Percentiles rank a stretch among this genome's conserved stretches.
Evolutionary conservation across 345 rosid species (phyloP).

Genomic region (Carallia pectinifolia): DNA sequence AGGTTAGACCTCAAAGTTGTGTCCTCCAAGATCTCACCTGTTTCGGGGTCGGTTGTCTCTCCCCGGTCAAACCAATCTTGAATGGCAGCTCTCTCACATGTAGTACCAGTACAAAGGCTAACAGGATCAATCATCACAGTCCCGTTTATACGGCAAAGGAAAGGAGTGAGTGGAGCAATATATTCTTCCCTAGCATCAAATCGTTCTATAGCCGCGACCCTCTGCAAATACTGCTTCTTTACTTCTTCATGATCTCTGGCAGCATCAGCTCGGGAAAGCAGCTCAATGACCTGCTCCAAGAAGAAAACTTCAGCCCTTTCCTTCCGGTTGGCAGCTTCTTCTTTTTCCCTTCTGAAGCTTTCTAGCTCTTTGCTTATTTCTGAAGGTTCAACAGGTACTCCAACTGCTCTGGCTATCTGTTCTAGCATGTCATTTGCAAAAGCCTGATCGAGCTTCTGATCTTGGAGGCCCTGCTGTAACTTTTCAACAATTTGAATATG

Average conservation of each 20-base stretch:
- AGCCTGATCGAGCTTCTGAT: slow-evolving; percentile 59
- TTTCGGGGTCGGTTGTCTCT: slow-evolving; percentile 53
- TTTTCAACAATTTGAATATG: slow-evolving; percentile 55
- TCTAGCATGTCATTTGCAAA: slow-evolving; percentile 67
- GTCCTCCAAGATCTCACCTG: slow-evolving; percentile 53
- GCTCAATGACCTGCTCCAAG: slow-evolving; percentile 68
- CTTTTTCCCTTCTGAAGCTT: slow-evolving; percentile 58
- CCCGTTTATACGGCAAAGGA: slow-evolving; percentile 43
- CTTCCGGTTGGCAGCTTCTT: slow-evolving; percentile 58
- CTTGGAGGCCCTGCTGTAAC: slow-evolving; percentile 53
- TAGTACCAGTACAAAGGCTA: slow-evolving; percentile 73
- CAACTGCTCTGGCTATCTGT: slow-evolving; percentile 65
- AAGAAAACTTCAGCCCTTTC: slow-evolving; percentile 63
- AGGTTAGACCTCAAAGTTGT: slow-evolving; percentile 56
- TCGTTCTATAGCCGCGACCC: slow-evolving; percentile 47
- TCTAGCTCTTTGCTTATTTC: slow-evolving; percentile 63
- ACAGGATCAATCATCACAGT: slow-evolving; percentile 66
- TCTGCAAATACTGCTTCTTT: slow-evolving; percentile 45
- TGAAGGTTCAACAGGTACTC: slow-evolving; percentile 65
- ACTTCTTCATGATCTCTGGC: slow-evolving; percentile 57
- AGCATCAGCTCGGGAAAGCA: slow-evolving; percentile 73
- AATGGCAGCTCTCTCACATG: slow-evolving; percentile 66
- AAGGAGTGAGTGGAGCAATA: slow-evolving; percentile 50
- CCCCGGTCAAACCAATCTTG: slow-evolving; percentile 49
- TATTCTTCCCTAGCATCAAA: slow-evolving; percentile 46